These are phyloP conservation scores for Apiospora pterosperma DNA, from an alignment of 2,329 filamentous ascomycete genomes.

Conservation along the genomic window DNA sequence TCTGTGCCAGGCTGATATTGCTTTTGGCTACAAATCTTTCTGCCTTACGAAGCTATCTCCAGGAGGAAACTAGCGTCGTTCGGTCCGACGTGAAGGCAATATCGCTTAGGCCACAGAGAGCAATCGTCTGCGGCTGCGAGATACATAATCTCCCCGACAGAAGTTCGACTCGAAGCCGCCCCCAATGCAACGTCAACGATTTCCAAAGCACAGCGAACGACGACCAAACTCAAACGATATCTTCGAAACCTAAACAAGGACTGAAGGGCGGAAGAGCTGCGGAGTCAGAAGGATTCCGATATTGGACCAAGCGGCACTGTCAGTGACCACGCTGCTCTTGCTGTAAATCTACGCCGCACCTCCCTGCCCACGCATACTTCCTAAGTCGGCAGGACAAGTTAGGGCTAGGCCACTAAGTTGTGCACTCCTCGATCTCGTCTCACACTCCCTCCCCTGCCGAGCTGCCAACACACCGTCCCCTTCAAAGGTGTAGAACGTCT, in stretches of 20 bases:
- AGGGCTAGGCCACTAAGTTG: not conserved
- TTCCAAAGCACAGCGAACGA: not conserved
- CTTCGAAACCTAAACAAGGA: not conserved
- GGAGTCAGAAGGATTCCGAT: not conserved
- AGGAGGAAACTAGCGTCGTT: not conserved
- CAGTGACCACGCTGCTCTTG: not conserved
- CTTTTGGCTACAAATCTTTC: not conserved
- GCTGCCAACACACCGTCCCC: not conserved
- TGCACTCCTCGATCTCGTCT: not conserved
- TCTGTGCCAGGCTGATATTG: not conserved
- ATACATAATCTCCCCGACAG: not conserved
- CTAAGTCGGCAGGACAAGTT: not conserved
- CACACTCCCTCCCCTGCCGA: not conserved
- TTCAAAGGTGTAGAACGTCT: not conserved
- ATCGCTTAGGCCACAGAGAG: not conserved
- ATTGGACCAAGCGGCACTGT: not conserved
- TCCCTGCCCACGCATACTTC: not conserved
- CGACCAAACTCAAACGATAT: not conserved
- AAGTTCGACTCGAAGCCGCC: not conserved
- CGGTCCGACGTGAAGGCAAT: not conserved
- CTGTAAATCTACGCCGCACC: not conserved
- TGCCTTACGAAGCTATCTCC: not conserved
- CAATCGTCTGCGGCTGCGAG: not conserved
- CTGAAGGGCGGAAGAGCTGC: not conserved
- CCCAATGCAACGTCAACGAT: not conserved